Percentiles rank a stretch among this genome's conserved stretches.
Evolutionary conservation across 306 rosid species (phyloP).

Genomic region (Astragalus glycyphyllos): DNA sequence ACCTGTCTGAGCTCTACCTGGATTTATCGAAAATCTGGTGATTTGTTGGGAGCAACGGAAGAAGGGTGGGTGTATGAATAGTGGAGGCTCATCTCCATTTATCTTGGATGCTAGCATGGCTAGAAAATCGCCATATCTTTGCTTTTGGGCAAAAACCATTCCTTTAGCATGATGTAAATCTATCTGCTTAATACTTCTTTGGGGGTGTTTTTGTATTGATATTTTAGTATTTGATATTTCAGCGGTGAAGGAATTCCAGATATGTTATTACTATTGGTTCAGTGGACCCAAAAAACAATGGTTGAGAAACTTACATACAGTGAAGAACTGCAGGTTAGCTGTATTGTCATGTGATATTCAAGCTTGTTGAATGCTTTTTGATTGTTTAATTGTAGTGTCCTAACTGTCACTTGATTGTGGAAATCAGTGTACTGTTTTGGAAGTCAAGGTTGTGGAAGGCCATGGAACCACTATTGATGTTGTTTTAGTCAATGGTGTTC

Average conservation of each 20-base stretch:
- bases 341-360: constrained; percentile 32
- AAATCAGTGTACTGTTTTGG: constrained; percentile 84
- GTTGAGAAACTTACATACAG: constrained; percentile 81
- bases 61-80: neutral
- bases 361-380: constrained; percentile 37
- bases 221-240: constrained; percentile 44
- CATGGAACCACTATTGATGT: constrained; percentile 93
- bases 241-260: constrained; percentile 97
- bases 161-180: neutral
- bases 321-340: constrained; percentile 81
- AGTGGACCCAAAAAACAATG: constrained; percentile 93
- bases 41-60: constrained; percentile 3
- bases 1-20: constrained; percentile 22
- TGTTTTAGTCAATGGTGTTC: constrained; percentile 87
- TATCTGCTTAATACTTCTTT: neutral
- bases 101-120: neutral
- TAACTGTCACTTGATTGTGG: constrained; percentile 46
- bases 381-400: constrained; percentile 39
- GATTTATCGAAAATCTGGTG: constrained; percentile 2
- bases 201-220: constrained; percentile 38
- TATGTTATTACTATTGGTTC: constrained; percentile 73
- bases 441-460: constrained; percentile 82
- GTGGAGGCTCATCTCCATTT: neutral
- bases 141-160: neutral
- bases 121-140: neutral